Percentiles rank a stretch among this genome's conserved stretches.
Conservation (phyloP, 768 basidiomycete species). For the Tulasnella sp. region DNA sequence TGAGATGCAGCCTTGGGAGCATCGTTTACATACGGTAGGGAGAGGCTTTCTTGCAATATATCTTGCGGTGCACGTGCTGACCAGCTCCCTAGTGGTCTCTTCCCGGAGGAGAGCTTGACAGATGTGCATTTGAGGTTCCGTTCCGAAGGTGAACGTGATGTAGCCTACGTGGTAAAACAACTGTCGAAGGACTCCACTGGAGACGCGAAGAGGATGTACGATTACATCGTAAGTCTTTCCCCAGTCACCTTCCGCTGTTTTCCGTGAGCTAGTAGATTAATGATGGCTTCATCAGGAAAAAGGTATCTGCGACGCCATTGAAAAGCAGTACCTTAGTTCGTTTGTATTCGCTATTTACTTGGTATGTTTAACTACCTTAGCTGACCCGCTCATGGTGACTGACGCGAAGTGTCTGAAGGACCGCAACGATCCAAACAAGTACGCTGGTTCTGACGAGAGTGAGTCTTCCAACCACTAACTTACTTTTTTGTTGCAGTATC, state of each 20-base stretch:
- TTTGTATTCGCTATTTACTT: conserved; percentile 84
- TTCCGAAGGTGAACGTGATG: not conserved
- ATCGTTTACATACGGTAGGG: conserved; percentile 22
- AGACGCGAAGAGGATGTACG: conserved; percentile 76
- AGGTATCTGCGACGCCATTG: conserved; percentile 81
- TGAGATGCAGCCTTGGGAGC: conserved; percentile 31
- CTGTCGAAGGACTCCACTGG: conserved; percentile 60
- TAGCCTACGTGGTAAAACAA: conserved; percentile 33
- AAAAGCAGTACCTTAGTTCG: conserved; percentile 78
- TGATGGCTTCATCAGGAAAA: conserved; percentile 55
- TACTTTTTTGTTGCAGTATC: conserved; percentile 49
- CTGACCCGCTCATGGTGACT: conserved; percentile 19
- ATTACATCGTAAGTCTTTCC: conserved; percentile 61
- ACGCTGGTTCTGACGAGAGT: conserved; percentile 33
- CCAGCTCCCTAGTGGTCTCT: conserved; percentile 29
- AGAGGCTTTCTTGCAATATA: not conserved
- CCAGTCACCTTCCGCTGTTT: conserved; percentile 31
- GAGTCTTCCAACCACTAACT: not conserved
- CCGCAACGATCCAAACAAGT: conserved; percentile 81
- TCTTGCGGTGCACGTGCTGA: not conserved
- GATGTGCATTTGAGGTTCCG: conserved; percentile 9
- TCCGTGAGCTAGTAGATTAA: conserved; percentile 23
- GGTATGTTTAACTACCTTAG: conserved; percentile 44
- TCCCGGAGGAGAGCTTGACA: conserved; percentile 33
- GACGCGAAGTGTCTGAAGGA: conserved; percentile 50